These are phyloP conservation scores for Stereum hirsutum DNA, from an alignment of 1,284 basidiomycete genomes.

Conservation along the genomic window DNA sequence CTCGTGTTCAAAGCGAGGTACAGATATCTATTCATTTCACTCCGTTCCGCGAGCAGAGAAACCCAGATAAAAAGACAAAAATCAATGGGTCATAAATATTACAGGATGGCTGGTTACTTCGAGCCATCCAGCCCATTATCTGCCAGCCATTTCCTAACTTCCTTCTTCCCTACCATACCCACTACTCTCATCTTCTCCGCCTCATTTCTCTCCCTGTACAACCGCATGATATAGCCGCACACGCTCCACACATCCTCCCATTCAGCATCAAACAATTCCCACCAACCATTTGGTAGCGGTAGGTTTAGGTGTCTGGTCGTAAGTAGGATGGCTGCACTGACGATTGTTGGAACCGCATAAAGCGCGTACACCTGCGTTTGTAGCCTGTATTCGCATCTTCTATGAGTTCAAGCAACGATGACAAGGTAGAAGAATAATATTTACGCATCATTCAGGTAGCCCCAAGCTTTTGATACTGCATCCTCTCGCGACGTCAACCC, in stretches of 20 bases:
- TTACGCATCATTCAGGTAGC: slow-evolving; percentile 86
- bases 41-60: too few species aligned
- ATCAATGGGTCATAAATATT: too few species aligned
- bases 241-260: slow-evolving; percentile 82
- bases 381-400: slow-evolving; percentile 38
- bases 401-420: slow-evolving; percentile 1
- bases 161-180: slow-evolving; percentile 58
- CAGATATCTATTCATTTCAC: too few species aligned
- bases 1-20: too few species aligned
- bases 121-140: slow-evolving; percentile 14
- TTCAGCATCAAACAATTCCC: slow-evolving; percentile 80
- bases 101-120: too few species aligned
- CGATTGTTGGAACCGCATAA: slow-evolving; percentile 83
- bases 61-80: too few species aligned
- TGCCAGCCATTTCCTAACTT: slow-evolving; percentile 69
- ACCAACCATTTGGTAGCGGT: slow-evolving; percentile 75
- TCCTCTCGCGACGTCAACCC: slow-evolving; percentile 67
- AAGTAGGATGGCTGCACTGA: slow-evolving; percentile 78
- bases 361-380: slow-evolving; percentile 88
- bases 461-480: slow-evolving; percentile 77
- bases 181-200: slow-evolving; percentile 34
- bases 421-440: too few species aligned
- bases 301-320: slow-evolving; percentile 63
- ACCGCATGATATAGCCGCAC: slow-evolving; percentile 69
- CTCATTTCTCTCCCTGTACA: slow-evolving; percentile 45